Evolutionary conservation across 2,329 filamentous ascomycete genomes (phyloP).

Genomic region (Aspergillus pseudotamarii): DNA sequence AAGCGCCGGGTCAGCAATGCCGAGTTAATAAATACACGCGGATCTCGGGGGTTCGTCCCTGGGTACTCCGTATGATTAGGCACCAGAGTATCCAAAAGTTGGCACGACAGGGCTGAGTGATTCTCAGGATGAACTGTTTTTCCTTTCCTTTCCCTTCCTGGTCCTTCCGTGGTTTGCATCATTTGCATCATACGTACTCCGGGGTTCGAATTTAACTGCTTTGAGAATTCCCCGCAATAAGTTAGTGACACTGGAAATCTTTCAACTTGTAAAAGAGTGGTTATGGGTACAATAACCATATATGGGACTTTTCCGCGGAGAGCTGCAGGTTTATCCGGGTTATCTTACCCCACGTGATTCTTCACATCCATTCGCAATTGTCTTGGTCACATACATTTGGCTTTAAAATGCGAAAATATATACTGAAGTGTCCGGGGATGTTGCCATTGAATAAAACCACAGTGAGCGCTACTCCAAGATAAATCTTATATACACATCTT

Average conservation of each 20-base stretch:
- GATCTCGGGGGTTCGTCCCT: conserved; percentile 8
- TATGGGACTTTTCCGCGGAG: background rate
- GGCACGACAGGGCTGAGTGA: background rate
- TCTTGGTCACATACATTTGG: background rate
- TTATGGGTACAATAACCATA: too few species aligned
- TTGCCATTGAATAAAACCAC: background rate
- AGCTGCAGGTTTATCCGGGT: background rate
- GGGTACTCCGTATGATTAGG: conserved; percentile 7
- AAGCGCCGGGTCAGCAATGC: background rate
- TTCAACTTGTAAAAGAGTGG: too few species aligned
- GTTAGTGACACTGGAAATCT: background rate
- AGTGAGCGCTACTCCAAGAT: background rate
- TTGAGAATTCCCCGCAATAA: background rate
- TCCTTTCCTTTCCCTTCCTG: conserved; percentile 6
- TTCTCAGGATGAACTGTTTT: background rate
- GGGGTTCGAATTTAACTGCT: background rate
- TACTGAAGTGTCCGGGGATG: too few species aligned
- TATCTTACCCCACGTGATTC: background rate
- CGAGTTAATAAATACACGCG: background rate
- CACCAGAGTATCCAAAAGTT: conserved; percentile 16
- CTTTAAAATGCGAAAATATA: background rate
- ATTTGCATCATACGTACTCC: background rate
- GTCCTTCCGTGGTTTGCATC: background rate
- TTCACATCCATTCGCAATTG: background rate
- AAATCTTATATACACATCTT: background rate